Base-by-base conservation (phyloP, 768 basidiomycete genomes). In the Tricholoma bakamatsutake region DNA sequence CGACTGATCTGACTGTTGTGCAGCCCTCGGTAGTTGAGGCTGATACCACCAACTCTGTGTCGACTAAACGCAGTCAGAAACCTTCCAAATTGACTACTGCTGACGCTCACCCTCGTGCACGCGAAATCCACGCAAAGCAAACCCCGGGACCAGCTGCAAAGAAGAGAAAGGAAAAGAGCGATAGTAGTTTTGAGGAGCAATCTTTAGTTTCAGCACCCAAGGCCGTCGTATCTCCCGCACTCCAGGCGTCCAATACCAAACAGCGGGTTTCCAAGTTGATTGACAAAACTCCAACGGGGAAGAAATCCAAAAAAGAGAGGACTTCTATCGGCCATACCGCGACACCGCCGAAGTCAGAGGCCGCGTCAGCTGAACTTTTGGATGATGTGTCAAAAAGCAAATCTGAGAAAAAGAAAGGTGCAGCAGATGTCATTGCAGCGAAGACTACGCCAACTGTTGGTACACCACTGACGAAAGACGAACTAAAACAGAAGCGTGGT, bases 401-500 rank as follows among this genome's bases (percentile, higher is more conserved):
- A 48, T 46, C 55, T 46, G 47, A 58, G 53, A 59, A 62, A 50
- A 63, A 57, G 53, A 61, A 62, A 40, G 47, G 21, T 53, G 48
- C 57, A 10, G 55, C 43, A 30, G 56, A 57, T 24, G 57, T 57
- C 48, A 53, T 31, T n/a, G 60, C 56, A 37, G 52, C 58, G 15
- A 43, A 57, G 13, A 27, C 62, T 15, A 42, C 62, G 12, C 28
- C 43, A 28, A 45, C 30, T 24, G 17, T 21, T 13, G 48, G 40
- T 12, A 28, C 62, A 3, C 54, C 68, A 11, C 45, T 78, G 50
- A 74, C 70, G 7, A 72, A 64, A 47, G 73, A 76, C 15, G 81
- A 82, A 57, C 61, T 80, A 59, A 84, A 84, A 70, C 73, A 76
- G 65, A 85, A 85, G 64, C 73, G 75, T 53, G 67, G 66, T 18